Evolutionary conservation across 768 basidiomycete species (phyloP).

Genomic region (Serendipita indica): DNA sequence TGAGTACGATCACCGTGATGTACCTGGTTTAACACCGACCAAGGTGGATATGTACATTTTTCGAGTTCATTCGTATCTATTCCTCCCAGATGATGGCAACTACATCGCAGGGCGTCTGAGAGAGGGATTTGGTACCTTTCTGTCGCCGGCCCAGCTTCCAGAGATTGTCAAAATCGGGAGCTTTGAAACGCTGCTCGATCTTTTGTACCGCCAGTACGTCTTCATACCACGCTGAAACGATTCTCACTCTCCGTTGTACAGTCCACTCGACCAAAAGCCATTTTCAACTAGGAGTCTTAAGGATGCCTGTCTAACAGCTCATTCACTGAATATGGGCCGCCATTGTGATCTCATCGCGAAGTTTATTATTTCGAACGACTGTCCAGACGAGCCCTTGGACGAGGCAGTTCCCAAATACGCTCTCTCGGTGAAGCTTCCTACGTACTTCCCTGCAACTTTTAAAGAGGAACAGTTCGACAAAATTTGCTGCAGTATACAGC

Average conservation of each 20-base stretch:
- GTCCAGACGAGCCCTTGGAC: background rate
- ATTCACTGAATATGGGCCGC: background rate
- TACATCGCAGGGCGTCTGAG: background rate
- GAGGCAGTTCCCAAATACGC: constrained; percentile 3
- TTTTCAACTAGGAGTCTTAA: background rate
- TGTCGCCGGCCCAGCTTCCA: background rate
- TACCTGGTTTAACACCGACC: background rate
- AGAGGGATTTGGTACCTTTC: background rate
- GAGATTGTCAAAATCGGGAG: background rate
- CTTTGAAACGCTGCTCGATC: background rate
- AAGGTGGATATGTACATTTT: background rate
- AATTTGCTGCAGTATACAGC: background rate
- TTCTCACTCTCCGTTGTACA: too few relatives aligned
- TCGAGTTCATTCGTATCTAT: background rate
- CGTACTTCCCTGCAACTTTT: background rate
- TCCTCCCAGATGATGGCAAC: background rate
- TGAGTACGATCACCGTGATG: background rate
- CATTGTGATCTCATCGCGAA: background rate
- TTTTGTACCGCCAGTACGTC: background rate
- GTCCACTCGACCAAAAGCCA: background rate
- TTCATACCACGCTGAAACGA: too few relatives aligned
- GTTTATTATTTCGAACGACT: background rate
- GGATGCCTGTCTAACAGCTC: constrained; percentile 1
- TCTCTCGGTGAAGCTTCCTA: background rate
- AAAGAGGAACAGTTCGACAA: background rate